phyloP scores from a whole-genome alignment of 164 flowering plant species.

The Tinospora cordifolia region DNA sequence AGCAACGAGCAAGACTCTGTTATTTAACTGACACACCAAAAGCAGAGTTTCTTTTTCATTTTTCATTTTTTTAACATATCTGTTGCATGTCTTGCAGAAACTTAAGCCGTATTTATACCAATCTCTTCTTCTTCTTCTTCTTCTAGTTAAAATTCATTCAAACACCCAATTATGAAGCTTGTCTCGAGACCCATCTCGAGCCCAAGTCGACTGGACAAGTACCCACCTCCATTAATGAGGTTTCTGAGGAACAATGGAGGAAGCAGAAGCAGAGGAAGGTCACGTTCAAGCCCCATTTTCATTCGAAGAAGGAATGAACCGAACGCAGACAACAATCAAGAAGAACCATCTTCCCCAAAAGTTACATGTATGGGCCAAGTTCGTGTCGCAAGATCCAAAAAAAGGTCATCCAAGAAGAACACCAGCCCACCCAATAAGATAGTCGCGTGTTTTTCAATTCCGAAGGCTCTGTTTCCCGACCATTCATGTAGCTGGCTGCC shows the following conservation, averaged over 20 bases:
- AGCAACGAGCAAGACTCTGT: not conserved
- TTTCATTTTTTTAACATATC: not conserved
- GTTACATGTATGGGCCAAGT: slow-evolving; percentile 74
- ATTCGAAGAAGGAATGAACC: slow-evolving; percentile 23
- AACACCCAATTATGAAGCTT: slow-evolving; percentile 30
- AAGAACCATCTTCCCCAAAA: slow-evolving; percentile 67
- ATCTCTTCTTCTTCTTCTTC: not conserved
- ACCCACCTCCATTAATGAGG: slow-evolving; percentile 57
- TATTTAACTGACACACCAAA: not conserved
- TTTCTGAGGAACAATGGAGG: slow-evolving; percentile 50
- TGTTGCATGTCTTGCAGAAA: no score
- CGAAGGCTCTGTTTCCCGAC: slow-evolving; percentile 17
- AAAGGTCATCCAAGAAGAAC: not conserved
- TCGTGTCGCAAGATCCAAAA: slow-evolving; percentile 31
- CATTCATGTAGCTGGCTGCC: no score
- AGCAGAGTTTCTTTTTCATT: not conserved
- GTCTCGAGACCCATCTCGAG: slow-evolving; percentile 53
- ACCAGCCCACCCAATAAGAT: not conserved
- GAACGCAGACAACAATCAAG: slow-evolving; percentile 19
- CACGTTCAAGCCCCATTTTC: slow-evolving; percentile 60
- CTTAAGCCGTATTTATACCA: not conserved
- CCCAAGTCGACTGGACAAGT: slow-evolving; percentile 54
- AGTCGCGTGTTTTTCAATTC: slow-evolving; percentile 29
- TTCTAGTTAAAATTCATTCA: not conserved
- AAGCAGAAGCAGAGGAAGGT: slow-evolving; percentile 59